These are phyloP conservation scores for Coniochaeta sp. DNA, from an alignment of 2,329 filamentous ascomycete genomes.

Conservation along the genomic window DNA sequence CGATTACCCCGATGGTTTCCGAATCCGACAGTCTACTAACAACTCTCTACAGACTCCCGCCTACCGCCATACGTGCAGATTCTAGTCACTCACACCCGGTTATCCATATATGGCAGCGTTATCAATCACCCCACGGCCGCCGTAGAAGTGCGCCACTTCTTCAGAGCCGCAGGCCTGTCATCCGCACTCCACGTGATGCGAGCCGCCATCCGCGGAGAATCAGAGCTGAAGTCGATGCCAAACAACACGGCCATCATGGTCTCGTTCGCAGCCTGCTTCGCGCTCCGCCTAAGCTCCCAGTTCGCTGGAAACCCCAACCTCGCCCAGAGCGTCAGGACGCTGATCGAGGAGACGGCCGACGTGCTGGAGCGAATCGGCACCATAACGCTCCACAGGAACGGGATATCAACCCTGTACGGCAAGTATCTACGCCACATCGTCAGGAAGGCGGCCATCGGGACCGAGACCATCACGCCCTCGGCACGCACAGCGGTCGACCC, in stretches of 20 bases:
- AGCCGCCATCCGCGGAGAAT: constrained; percentile 64
- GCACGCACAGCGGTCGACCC: constrained; percentile 6
- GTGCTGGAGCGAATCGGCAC: constrained; percentile 63
- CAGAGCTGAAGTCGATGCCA: constrained; percentile 64
- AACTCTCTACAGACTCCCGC: constrained; percentile 31
- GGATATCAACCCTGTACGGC: constrained; percentile 48
- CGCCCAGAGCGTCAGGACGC: constrained; percentile 53
- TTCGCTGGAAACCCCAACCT: constrained; percentile 49
- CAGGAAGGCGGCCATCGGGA: constrained; percentile 23
- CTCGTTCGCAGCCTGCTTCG: constrained; percentile 64
- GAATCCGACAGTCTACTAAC: not conserved
- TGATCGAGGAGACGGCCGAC: constrained; percentile 61
- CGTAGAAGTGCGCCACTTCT: constrained; percentile 63
- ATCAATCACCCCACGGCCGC: constrained; percentile 69
- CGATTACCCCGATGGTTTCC: constrained; percentile 7
- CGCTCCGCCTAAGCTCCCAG: constrained; percentile 54
- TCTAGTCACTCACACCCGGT: constrained; percentile 61
- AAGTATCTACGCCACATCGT: constrained; percentile 37
- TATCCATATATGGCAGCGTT: constrained; percentile 68
- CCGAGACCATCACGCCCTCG: constrained; percentile 7
- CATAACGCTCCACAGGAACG: constrained; percentile 58
- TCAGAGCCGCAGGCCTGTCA: constrained; percentile 62
- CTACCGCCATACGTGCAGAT: constrained; percentile 71
- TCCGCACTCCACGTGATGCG: constrained; percentile 69
- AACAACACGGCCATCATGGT: constrained; percentile 78